Evolutionary conservation across 352 stramenopile genomes (phyloP), one percentile per base, ranked within the genome.

Genomic region (Hyaloperonospora arabidopsidis): DNA sequence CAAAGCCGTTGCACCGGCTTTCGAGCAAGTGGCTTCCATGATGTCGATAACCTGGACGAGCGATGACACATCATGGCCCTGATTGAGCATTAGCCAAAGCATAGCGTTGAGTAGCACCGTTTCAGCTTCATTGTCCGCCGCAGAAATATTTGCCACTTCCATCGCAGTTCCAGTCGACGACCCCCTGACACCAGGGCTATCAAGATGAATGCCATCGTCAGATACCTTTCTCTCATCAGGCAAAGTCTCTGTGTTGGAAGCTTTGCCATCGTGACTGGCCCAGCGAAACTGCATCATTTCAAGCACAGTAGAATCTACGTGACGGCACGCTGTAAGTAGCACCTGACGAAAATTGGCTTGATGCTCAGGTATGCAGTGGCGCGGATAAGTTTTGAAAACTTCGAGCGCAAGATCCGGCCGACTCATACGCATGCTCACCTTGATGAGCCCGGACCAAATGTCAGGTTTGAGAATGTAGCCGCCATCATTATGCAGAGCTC

Each of bases 1-100:
- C 25, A 84, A 38, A 2, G 64, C 58, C n/a, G 72, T 35, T 18
- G 70, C 61, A 14, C 63, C 66, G 29, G 60, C 58, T 51, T 59
- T 60, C 19, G 63, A 64, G 10, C 49, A 29, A 11, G 62, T 65
- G 7, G 49, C 14, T 51, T 84, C 54, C 73, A 84, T 80, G 19
- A 72, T 36, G 50, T 66, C 44, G 35, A 84, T 15, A 53, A 80
- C 66, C 19, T 69, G 52, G 36, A 67, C 57, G 19, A 80, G 18
- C 4, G 71, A 65, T 28, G 64, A 39, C 12, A 66, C 54, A 22
- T 58, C 49, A 41, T 74, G 70, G 18, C 45, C 32, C 11, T 68
- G 55, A 48, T 79, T 79, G 23, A 84, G 57, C 73, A 84, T 72
- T 55, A 75, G 59, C 70, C 67, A 79, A 32, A 84, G 19, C 22